phyloP scores from a whole-genome alignment of 352 stramenopile genomes.

The Chrysophaeum taylorii region DNA sequence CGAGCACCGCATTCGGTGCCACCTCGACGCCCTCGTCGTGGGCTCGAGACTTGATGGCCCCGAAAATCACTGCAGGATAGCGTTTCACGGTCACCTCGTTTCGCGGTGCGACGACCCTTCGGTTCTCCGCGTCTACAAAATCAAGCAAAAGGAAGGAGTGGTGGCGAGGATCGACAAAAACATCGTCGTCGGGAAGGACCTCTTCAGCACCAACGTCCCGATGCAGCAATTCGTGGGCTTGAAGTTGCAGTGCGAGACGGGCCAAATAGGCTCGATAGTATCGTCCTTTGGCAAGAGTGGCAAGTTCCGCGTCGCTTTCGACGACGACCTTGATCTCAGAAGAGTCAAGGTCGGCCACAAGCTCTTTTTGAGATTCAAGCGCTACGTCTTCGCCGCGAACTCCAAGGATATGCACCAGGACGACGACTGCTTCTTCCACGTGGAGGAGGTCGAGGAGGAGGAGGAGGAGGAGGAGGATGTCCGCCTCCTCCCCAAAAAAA shows the following conservation, averaged over 20 bases:
- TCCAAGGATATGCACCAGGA: slow-evolving; percentile 17
- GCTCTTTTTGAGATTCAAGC: slow-evolving; percentile 50
- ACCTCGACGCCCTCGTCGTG: slow-evolving; percentile 54
- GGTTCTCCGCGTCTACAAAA: slow-evolving; percentile 44
- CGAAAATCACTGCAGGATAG: slow-evolving; percentile 55
- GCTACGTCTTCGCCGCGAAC: slow-evolving; percentile 14
- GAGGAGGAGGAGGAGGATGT: slow-evolving; percentile 24
- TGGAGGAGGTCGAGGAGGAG: neutral
- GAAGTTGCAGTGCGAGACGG: slow-evolving; percentile 46
- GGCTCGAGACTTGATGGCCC: slow-evolving; percentile 52
- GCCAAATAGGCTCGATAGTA: slow-evolving; percentile 51
- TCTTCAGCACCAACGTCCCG: slow-evolving; percentile 67
- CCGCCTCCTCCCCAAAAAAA: slow-evolving; percentile 42
- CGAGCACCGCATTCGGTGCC: slow-evolving; percentile 55
- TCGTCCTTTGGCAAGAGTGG: slow-evolving; percentile 59
- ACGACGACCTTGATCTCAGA: slow-evolving; percentile 38
- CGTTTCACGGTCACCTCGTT: slow-evolving; percentile 57
- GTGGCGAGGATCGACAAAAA: slow-evolving; percentile 52
- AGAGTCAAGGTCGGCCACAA: slow-evolving; percentile 40
- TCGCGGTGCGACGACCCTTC: slow-evolving; percentile 42
- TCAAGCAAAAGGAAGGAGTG: slow-evolving; percentile 48
- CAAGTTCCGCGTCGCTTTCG: slow-evolving; percentile 59
- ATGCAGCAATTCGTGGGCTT: slow-evolving; percentile 61
- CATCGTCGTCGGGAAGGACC: slow-evolving; percentile 52
- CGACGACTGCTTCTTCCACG: slow-evolving; percentile 6